These are phyloP conservation scores for Durotheca rogersii DNA, from an alignment of 495 filamentous ascomycete species.

Conservation along the genomic window DNA sequence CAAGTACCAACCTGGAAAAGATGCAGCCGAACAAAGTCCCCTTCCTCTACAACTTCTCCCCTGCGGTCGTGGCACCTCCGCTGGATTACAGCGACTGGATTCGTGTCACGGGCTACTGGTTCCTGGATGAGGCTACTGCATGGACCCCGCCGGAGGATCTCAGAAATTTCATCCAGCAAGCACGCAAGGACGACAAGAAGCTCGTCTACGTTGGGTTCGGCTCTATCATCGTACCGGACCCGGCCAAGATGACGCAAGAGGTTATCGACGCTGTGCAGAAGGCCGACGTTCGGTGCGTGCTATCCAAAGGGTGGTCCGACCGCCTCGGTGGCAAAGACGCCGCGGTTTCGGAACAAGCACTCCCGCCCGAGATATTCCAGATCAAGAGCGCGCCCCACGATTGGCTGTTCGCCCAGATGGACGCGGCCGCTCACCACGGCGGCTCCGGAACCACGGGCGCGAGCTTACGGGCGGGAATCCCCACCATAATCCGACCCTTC, in stretches of 20 bases:
- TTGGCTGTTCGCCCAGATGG: conserved; percentile 93
- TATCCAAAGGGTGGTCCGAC: conserved; percentile 99
- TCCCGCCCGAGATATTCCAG: conserved; percentile 79
- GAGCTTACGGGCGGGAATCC: conserved; percentile 85
- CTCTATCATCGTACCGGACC: conserved; percentile 91
- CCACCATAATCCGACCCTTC: conserved; percentile 94
- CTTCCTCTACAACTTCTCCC: conserved; percentile 96
- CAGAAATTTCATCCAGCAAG: conserved; percentile 73
- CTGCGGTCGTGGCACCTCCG: conserved; percentile 85
- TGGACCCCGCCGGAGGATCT: conserved; percentile 79
- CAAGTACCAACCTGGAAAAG: conserved; percentile 81
- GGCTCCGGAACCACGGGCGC: conserved; percentile 95
- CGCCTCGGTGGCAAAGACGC: conserved; percentile 56
- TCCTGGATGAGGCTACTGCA: conserved; percentile 76
- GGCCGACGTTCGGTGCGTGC: conserved; percentile 90
- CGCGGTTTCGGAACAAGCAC: conserved; percentile 59
- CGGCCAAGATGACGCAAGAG: conserved; percentile 80
- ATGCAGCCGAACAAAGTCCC: conserved; percentile 95
- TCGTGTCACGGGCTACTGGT: conserved; percentile 96
- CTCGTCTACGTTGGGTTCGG: conserved; percentile 97
- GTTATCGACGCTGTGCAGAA: conserved; percentile 88
- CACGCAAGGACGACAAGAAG: conserved; percentile 80
- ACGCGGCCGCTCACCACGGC: conserved; percentile 92
- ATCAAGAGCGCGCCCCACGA: conserved; percentile 94
- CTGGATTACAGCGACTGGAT: conserved; percentile 98